Conservation (phyloP, 768 basidiomycete genomes). For the Tylopilus intermedius region DNA sequence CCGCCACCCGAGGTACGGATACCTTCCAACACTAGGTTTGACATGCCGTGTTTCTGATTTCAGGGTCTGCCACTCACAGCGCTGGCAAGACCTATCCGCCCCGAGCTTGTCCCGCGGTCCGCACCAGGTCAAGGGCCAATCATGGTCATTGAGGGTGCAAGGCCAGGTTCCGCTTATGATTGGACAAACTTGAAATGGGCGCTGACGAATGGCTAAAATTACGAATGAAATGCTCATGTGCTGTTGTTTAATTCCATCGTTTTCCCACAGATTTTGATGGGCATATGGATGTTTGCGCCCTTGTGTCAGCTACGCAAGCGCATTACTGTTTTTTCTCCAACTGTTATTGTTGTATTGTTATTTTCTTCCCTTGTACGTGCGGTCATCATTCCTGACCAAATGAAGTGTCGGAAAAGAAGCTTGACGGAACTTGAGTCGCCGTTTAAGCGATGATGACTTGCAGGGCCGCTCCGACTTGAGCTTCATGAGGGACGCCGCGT, state of each 20-base stretch:
- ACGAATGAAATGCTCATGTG: slow-evolving; percentile 3
- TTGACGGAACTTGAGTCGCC: slow-evolving; percentile 22
- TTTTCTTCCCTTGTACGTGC: neutral
- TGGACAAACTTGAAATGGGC: slow-evolving; percentile 21
- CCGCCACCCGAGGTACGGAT: slow-evolving; percentile 20
- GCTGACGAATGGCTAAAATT: slow-evolving; percentile 5
- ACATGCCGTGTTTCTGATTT: slow-evolving; percentile 9
- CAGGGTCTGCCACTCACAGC: slow-evolving; percentile 8
- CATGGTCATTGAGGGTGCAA: slow-evolving; percentile 13
- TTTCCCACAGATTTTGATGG: neutral
- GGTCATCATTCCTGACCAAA: slow-evolving; percentile 10
- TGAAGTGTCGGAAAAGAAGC: slow-evolving; percentile 14
- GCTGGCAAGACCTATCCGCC: slow-evolving; percentile 9
- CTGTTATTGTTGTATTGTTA: slow-evolving; percentile 18
- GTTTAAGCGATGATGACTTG: slow-evolving; percentile 23
- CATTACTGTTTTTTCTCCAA: slow-evolving; percentile 14
- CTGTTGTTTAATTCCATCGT: neutral
- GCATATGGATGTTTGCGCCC: slow-evolving; percentile 4
- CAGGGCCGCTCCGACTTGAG: slow-evolving; percentile 16
- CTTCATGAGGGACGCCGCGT: slow-evolving; percentile 7
- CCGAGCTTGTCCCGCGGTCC: slow-evolving; percentile 21
- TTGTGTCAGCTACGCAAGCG: slow-evolving; percentile 13
- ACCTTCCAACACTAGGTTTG: neutral
- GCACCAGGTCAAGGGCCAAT: neutral
- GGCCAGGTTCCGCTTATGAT: slow-evolving; percentile 4